phyloP scores from a whole-genome alignment of 495 filamentous ascomycete species.

The Venustampulla echinocandica region DNA sequence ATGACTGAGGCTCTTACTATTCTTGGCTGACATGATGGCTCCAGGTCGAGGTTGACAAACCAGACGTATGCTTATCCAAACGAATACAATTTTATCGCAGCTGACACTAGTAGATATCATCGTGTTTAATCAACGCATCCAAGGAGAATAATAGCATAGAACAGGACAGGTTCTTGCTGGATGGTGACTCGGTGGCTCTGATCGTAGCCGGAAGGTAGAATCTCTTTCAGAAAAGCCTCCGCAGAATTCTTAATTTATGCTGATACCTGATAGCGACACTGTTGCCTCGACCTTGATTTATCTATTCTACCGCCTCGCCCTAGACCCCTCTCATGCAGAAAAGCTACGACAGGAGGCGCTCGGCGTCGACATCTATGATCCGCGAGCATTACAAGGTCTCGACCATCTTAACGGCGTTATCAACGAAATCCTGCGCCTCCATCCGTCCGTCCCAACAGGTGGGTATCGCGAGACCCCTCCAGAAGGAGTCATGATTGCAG shows the following conservation, averaged over 20 bases:
- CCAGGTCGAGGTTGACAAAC: background rate
- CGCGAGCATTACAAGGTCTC: slow-evolving; percentile 9
- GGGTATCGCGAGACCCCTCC: slow-evolving; percentile 28
- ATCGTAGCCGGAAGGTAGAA: background rate
- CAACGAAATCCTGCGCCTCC: slow-evolving; percentile 40
- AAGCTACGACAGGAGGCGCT: background rate
- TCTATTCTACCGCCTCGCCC: background rate
- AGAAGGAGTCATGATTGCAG: slow-evolving; percentile 32
- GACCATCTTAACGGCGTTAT: slow-evolving; percentile 27
- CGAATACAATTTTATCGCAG: background rate
- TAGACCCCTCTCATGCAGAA: background rate
- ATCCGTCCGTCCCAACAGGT: slow-evolving; percentile 31
- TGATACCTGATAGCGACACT: background rate
- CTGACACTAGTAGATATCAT: background rate
- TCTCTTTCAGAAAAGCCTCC: background rate
- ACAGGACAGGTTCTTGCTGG: background rate
- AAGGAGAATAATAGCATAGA: background rate
- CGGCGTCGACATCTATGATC: slow-evolving; percentile 10
- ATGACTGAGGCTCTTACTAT: background rate
- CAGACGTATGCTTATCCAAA: background rate
- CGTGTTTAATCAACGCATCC: background rate
- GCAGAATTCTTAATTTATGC: background rate
- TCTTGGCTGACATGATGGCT: background rate
- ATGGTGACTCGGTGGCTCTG: background rate
- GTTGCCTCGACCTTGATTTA: background rate